phyloP scores from a whole-genome alignment of 2,329 filamentous ascomycete genomes.

The Nannizziopsis arthrosporioides region DNA sequence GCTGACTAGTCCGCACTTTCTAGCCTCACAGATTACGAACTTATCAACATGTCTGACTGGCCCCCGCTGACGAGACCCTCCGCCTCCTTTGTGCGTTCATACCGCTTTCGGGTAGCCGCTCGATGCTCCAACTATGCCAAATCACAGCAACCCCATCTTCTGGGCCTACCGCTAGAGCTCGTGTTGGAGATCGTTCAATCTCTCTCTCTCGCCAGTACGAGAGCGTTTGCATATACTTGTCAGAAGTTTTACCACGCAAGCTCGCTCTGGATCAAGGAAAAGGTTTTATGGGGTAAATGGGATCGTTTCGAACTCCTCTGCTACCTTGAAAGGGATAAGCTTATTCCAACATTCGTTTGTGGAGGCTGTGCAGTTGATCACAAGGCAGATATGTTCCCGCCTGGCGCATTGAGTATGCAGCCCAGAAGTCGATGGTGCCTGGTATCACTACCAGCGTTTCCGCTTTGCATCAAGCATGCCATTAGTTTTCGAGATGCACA shows the following conservation, averaged over 20 bases:
- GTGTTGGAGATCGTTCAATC: background rate
- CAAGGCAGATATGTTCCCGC: background rate
- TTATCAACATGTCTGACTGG: too few species aligned
- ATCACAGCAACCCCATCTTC: background rate
- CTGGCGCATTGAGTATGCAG: background rate
- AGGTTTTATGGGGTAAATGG: too few species aligned
- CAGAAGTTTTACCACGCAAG: conserved; percentile 1
- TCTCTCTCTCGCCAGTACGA: conserved; percentile 1
- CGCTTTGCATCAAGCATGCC: background rate
- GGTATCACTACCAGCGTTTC: background rate
- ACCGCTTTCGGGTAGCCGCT: background rate
- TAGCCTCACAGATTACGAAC: too few species aligned
- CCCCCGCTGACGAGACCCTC: background rate
- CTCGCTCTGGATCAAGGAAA: background rate
- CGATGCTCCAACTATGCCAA: background rate
- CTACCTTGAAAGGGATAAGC: background rate
- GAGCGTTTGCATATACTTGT: conserved; percentile 2
- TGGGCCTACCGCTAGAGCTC: conserved; percentile 6
- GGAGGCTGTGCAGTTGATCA: background rate
- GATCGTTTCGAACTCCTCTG: conserved; percentile 6
- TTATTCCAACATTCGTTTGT: background rate
- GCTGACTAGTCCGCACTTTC: too few species aligned
- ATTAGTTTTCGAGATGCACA: conserved; percentile 1
- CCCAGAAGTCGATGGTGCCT: background rate
- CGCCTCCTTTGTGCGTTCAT: background rate